Base-by-base conservation (phyloP, 441 rosid species). In the Adansonia grandidieri region DNA sequence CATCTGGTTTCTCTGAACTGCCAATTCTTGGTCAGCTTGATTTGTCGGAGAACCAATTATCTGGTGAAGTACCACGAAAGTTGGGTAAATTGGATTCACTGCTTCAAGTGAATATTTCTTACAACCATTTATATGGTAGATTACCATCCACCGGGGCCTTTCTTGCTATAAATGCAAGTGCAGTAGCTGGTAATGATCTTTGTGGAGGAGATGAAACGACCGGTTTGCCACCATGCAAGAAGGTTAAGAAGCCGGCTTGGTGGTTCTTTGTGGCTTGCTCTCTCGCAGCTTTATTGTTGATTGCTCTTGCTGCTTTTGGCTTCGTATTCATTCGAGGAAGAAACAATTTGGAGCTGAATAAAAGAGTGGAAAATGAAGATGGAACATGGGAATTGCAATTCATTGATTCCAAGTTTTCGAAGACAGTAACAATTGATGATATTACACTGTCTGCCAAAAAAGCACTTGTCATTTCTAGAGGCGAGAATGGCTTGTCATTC, bases 21-120 rank as follows among this genome's bases (percentile, higher is more conserved):
- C 84, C 87, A 4, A 93, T 91, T 83, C 96, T 94, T 1, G 87
- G 98, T 9, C 85, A 83, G 82, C 93, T 94, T 63, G 96, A 94
- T 73, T 77, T 94, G 62, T 94, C 98, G 2, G 80, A 85, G 56
- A 94, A 94, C 75, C 79, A 78, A 77, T 80, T 94, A 70, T 85
- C 89, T 0, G 98, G 98, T 0, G 77, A 85, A 74, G 85, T 94
- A 60, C 96, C 97, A 0, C 73, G 65, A 5, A 82, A 85, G 73
- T 82, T 94, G 24, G 96, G 97, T 9, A 81, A 45, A 51, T 70
- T 88, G 0, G 91, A 85, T 63, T 89, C 97, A 2, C 97, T 94
- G 73, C 91, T 92, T 74, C 89, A 89, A 80, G 88, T 94, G 22
- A 94, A 94, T 80, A 81, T 94, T 77, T 94, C 98, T 68, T 86